Conservation (phyloP, 495 filamentous ascomycete species). For the Pseudotulostoma volvatum region DNA sequence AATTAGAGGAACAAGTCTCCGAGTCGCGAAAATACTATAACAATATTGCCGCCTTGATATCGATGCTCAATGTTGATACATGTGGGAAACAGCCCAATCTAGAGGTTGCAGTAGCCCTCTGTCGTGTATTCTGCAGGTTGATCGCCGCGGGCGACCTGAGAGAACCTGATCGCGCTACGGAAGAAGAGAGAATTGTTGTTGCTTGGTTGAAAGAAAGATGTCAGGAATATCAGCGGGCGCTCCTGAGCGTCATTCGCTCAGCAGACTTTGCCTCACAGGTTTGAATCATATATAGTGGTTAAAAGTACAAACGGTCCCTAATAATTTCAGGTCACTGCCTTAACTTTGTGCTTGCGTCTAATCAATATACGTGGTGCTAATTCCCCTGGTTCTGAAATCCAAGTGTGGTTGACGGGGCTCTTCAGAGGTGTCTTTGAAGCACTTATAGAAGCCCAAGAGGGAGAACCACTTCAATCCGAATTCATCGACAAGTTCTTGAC, state of each 20-base stretch:
- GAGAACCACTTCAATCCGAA: constrained; percentile 42
- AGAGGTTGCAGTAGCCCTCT: constrained; percentile 61
- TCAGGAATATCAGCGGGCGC: constrained; percentile 44
- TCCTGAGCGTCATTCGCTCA: constrained; percentile 38
- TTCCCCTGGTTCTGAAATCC: constrained; percentile 40
- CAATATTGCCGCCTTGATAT: constrained; percentile 63
- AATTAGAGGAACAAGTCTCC: constrained; percentile 60
- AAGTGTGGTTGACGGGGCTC: constrained; percentile 44
- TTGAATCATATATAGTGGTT: constrained; percentile 1
- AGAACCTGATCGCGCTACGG: constrained; percentile 41
- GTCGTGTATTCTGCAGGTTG: constrained; percentile 74
- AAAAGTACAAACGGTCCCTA: constrained; percentile 5
- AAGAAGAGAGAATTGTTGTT: constrained; percentile 58
- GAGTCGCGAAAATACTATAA: constrained; percentile 85
- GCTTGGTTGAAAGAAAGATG: constrained; percentile 66
- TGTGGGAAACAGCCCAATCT: constrained; percentile 25
- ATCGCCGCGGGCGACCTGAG: constrained; percentile 58
- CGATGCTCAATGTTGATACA: constrained; percentile 34
- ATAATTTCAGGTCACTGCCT: constrained; percentile 34
- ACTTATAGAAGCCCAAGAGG: constrained; percentile 40
- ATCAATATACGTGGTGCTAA: constrained; percentile 59
- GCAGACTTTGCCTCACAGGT: constrained; percentile 32
- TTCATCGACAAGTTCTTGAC: constrained; percentile 65
- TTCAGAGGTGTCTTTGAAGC: constrained; percentile 46
- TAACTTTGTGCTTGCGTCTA: constrained; percentile 69